Evolutionary conservation across 163 green algal genomes (phyloP), one percentile per base, ranked within the genome.

Genomic region (Scenedesmus sp.): DNA sequence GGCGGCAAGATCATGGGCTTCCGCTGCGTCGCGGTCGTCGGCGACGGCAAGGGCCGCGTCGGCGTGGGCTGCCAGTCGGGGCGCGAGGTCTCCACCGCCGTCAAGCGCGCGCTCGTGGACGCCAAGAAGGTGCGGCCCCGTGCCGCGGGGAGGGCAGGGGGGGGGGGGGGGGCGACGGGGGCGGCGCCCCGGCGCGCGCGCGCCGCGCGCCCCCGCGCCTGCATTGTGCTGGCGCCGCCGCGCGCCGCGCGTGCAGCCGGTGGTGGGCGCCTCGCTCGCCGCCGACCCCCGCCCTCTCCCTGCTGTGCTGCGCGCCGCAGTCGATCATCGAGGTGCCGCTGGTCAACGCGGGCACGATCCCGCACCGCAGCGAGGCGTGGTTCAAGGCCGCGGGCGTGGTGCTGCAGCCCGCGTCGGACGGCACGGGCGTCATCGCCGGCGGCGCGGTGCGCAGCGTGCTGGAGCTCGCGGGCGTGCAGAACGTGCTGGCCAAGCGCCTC

Each of bases 1-100:
- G 95, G 95, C 65, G 95, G 95, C 81, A 98, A 98, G 87, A 89
- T 97, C 83, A 93, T 98, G 79, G 87, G 85, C 66, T 98, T 98
- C 91, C 84, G 87, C 58, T 87, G 85, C 63, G 90, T 94, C 20
- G 94, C 96, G 20, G 84, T 96, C 20, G 88, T 98, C 5, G 95
- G 95, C 64, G 91, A 98, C 76, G 78, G 91, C 63, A 93, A 94
- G 62, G 95, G 95, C 72, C 91, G 86, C 28, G 90, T 97, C 28
- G 95, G 95, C 47, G 94, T 98, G 24, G 95, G 95, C 53, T 92
- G 88, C 79, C 88, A 88, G 56, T 89, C 92, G 26, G 94, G 93
- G 33, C 95, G 95, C 75, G 95, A 98, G 80, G 91, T 98, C 1
- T 66, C 91, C 2, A 78, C 85, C 11, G 94, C 94, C 15, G 94